Evolutionary conservation across 108 stramenopile species (phyloP), one percentile per base, ranked within the genome.

Genomic region (Craspedostauros australis): DNA sequence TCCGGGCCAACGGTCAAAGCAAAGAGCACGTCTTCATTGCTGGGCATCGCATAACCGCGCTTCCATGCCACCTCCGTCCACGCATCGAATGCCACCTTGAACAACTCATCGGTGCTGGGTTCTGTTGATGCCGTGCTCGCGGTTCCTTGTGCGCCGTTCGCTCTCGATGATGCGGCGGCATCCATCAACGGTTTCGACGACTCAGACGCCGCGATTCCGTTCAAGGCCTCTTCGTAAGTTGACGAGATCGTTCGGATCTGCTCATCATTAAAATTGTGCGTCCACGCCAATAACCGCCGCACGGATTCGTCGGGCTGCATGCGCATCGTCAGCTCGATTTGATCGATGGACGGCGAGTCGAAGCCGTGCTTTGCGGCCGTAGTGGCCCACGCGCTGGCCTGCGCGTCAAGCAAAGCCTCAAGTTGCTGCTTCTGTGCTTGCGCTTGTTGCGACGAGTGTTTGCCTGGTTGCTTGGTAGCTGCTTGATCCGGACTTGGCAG

Each of bases 1-100:
- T 70, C 48, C 19, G 59, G 69, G 12, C 69, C 61, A 20, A 67
- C 65, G 3, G 65, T 38, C 56, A 66, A 40, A 2, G 75, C 64
- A 25, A 60, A 66, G 20, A 31, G 49, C 18, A 70, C 60, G 39
- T 70, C 46, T 3, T 76, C 69, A 19, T 52, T 18, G 39, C 30
- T 51, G n/a, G 75, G 75, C 9, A 48, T 18, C 22, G 59, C 16
- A 42, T 36, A 54, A 19, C 69, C 69, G 11, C 25, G 39, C 22
- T 54, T 56, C 32, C 48, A 45, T 9, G 75, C 69, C 3, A 63
- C 53, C 12, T 46, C 54, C 12, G 43, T 56, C 74, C 74, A 76
- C 3, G 63, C 53, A 36, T 60, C 63, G 45, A 59, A 64, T 3
- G 54, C 62, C 6, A 54, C 57, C 22, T 60, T 39, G 33, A 30